Base-by-base conservation (phyloP, 2,329 filamentous ascomycete genomes). In the Cladorrhinum sp. region DNA sequence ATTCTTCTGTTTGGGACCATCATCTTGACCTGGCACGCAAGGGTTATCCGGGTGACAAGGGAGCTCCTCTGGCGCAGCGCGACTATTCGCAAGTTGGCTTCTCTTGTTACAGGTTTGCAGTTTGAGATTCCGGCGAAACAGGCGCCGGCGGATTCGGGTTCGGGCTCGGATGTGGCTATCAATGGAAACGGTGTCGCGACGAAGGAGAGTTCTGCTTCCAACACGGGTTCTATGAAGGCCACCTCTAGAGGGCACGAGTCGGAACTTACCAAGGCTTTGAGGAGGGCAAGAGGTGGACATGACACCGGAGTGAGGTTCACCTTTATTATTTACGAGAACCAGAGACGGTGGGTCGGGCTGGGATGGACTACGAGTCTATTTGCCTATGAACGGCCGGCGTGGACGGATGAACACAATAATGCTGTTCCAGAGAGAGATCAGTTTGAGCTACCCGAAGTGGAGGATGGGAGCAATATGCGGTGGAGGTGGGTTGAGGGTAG, bases 321-420 rank as follows among this genome's bases (percentile, higher is more conserved):
- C 0, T 99, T 99, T 65, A 93, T 95, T 52, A 82, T 99, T 2
- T 98, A 93, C 70, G 95, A 99, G 73, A 99, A 99, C 68, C 95
- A 99, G 74, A 85, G 95, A 48, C 85, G 95, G 56, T 99, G 95
- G 95, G 78, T 99, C 3, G 93, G 93, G 1, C 83, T 99, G 12
- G 95, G 95, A 0, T 99, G 95, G 93, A 98, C 95, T 0, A 89
- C 89, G 2, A 96, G 88, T 41, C 79, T 99, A 63, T 92, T 99
- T 66, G 87, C 92, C 0, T 96, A 97, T 69, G 95, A 99, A 72
- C 84, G 95, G 48, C 84, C 89, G 1, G 83, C 93, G 0, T 99
- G 95, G 93, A 97, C 95, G 0, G 95, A 99, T 73, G 95, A 99
- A 75, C 92, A 97, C 72, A 85, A 96, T 58, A 96, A 96, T 63